Evolutionary conservation across 2,329 filamentous ascomycete species (phyloP), one percentile per base, ranked within the genome.

Genomic region (Rosellinia necatrix): DNA sequence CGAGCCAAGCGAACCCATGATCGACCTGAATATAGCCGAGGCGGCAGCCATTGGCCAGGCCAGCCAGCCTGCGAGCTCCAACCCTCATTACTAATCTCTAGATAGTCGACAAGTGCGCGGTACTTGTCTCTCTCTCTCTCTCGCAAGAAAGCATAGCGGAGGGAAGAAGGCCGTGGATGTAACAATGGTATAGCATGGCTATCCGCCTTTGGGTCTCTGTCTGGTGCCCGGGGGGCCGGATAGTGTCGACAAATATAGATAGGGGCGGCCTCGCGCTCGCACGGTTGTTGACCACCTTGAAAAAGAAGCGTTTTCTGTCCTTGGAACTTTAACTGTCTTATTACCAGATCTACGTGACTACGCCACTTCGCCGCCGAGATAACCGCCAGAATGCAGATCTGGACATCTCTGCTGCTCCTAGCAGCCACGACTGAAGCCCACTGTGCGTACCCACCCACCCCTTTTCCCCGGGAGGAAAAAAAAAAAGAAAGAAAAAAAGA

Each of bases 391-490:
- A 58, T 58, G 55, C 42, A 37, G 29, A 38, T 49, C 41, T 52
- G 30, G 34, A 44, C 49, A 24, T 49, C 43, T 13, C 24, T 54
- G 35, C 49, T 58, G 49, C 49, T 58, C 1, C 10, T 54, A n/a
- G 55, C 55, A 38, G 55, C 55, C 19, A n/a, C 30, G 1, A 37
- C 55, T 8, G 37, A 53, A 53, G 55, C 55, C 24, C 55, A 58
- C 43, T 58, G 55, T 58, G 13, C 21, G 55, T 49, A 10, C 8
- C 4, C 21, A 7, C 9, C 27, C 25, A 8, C 13, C n/a, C 17
- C 27, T 17, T 27, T 6, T 34, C 29, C 6, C 4, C 4, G 9
- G 3, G 34, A 4, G 9, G 4, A 37, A n/a, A 19, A 7, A 37
- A 15, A 37, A 4, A 35, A n/a, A 35, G 32, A 35, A n/a, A 35